These are phyloP conservation scores for Graphilbum fragrans DNA, from an alignment of 2,329 filamentous ascomycete genomes.

Conservation along the genomic window DNA sequence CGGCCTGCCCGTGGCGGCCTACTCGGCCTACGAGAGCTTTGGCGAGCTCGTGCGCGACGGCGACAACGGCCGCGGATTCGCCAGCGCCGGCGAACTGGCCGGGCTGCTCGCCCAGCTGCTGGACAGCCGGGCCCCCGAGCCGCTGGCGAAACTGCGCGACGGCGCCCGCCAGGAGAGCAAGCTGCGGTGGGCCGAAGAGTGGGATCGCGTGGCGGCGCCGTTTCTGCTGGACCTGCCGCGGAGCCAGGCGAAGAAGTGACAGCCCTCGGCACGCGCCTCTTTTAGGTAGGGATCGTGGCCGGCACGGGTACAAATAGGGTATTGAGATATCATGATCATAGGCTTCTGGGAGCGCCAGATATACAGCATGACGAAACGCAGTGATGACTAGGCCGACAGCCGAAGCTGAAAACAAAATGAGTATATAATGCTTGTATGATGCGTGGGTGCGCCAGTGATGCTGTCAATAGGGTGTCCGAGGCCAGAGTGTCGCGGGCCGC, in stretches of 20 bases:
- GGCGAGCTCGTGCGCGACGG: constrained; percentile 81
- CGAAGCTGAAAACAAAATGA: too few relatives aligned
- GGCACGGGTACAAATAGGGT: too few relatives aligned
- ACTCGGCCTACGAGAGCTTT: constrained; percentile 78
- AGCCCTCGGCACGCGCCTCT: too few relatives aligned
- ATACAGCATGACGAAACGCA: too few relatives aligned
- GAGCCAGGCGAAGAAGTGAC: too few relatives aligned
- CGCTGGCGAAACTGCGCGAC: constrained; percentile 48
- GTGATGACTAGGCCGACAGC: too few relatives aligned
- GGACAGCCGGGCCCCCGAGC: constrained; percentile 28
- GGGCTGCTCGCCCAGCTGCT: constrained; percentile 1
- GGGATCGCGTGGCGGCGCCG: constrained; percentile 69
- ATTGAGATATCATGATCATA: background rate
- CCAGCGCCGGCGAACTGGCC: constrained; percentile 53
- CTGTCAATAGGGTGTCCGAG: too few relatives aligned
- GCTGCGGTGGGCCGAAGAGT: constrained; percentile 82
- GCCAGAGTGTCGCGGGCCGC: background rate
- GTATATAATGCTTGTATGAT: too few relatives aligned
- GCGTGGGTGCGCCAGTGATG: too few relatives aligned
- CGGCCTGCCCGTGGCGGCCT: constrained; percentile 80
- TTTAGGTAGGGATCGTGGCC: too few relatives aligned
- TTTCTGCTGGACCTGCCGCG: constrained; percentile 57
- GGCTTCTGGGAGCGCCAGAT: too few relatives aligned
- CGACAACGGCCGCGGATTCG: constrained; percentile 77
- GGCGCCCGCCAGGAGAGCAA: constrained; percentile 66